phyloP scores from a whole-genome alignment of 2,329 filamentous ascomycete species.

The Neofusicoccum ribis region DNA sequence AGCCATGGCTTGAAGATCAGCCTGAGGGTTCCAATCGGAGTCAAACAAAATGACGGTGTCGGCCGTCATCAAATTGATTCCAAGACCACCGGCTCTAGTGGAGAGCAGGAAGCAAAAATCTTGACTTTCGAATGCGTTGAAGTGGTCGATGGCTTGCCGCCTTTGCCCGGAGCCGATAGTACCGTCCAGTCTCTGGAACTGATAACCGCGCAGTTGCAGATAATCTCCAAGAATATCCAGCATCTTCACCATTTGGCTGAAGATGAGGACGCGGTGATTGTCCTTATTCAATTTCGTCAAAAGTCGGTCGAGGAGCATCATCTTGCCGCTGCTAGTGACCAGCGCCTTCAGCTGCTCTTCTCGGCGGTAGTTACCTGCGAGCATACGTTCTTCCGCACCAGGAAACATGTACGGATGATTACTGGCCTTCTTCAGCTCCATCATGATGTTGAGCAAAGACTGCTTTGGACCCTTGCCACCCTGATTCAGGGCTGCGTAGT shows the following conservation, averaged over 20 bases:
- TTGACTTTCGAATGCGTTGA: conserved; percentile 92
- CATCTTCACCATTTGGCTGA: conserved; percentile 99
- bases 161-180: conserved; percentile 87
- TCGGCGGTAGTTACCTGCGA: conserved; percentile 75
- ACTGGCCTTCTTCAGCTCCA: conserved; percentile 99
- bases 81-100: conserved; percentile 92
- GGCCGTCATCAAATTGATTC: conserved; percentile 98
- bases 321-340: conserved; percentile 97
- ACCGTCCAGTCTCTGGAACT: conserved; percentile 92
- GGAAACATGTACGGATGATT: conserved; percentile 99
- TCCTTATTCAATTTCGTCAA: conserved; percentile 90
- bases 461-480: conserved; percentile 90
- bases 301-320: conserved; percentile 98
- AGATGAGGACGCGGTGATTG: conserved; percentile 93
- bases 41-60: conserved; percentile 98
- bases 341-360: conserved; percentile 91
- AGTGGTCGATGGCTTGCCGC: conserved; percentile 94
- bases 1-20: conserved; percentile 97
- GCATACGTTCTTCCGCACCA: conserved; percentile 84
- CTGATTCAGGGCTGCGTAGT: conserved; percentile 91
- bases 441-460: conserved; percentile 96
- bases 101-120: conserved; percentile 97
- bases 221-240: conserved; percentile 95
- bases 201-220: conserved; percentile 86
- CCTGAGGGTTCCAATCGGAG: conserved; percentile 98